Evolutionary conservation across 208 protist species (phyloP), one percentile per base, ranked within the genome.

Genomic region (Acanthamoeba sp.): DNA sequence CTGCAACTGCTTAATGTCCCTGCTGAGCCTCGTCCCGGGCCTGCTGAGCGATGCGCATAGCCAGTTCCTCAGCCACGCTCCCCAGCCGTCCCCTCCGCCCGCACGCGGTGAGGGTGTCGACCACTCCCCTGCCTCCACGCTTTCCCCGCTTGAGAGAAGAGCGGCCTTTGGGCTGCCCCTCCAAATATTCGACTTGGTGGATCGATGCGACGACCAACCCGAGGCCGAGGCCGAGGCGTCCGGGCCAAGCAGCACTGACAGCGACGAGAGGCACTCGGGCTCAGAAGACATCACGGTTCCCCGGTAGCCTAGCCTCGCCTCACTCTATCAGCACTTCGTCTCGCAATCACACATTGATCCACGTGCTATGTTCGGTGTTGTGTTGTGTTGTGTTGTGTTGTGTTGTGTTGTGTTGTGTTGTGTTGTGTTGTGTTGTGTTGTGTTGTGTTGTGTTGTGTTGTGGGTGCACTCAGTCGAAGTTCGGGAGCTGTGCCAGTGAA

Each of bases 1-100:
- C 16, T 91, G 85, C 85, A 91, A 91, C 85, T 91, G 50, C 55
- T 5, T 91, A 4, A 38, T 73, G 45, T 64, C 78, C 9, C n/a
- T 87, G 78, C 38, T 87, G 29, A 87, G 85, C 59, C 85, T 91
- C 16, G 16, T 73, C n/a, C 59, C 85, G 27, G 78, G 78, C 45
- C 38, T 87, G n/a, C 48, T 87, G 27, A 87, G 29, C 32, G 78
- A 87, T 27, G 45, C 78, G 18, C 78, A 87, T 45, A 52, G 78
- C 45, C 5, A 59, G 24, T 27, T 59, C 34, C 40, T 87, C n/a
- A 87, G 45, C 62, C 62, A 29, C 3, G 62, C 62, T 27, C 62
- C 62, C 2, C 24, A 9, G 62, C 29, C 62, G 29, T 69, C 62
- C 12, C 62, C 62, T 20, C 62, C 24, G 62, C 62, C 62, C 24